Conservation (phyloP, 805 yeast species). For the Saccharomyces mikatae region DNA sequence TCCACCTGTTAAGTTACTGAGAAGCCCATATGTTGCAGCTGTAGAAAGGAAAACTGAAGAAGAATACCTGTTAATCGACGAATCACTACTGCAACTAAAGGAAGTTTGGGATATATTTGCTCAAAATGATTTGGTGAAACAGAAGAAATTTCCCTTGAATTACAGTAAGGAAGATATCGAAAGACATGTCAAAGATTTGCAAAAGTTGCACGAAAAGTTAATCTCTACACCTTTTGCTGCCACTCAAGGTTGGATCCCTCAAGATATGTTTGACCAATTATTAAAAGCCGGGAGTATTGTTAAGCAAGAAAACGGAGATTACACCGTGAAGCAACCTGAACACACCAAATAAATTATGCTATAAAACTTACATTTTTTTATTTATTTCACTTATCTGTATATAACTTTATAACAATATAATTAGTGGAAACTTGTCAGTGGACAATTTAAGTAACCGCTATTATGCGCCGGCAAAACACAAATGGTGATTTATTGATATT, state of each 20-base stretch:
- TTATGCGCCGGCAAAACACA: neutral
- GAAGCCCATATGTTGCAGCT: slow-evolving; percentile 54
- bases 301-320: slow-evolving; percentile 52
- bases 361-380: neutral
- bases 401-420: neutral
- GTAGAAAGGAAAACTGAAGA: slow-evolving; percentile 48
- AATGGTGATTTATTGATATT: neutral
- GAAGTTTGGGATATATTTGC: slow-evolving; percentile 63
- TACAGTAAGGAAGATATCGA: slow-evolving; percentile 53
- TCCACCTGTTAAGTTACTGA: slow-evolving; percentile 71
- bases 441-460: too few relatives aligned
- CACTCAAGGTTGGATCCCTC: slow-evolving; percentile 94
- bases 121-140: slow-evolving; percentile 47
- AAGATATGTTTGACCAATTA: slow-evolving; percentile 74
- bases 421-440: neutral
- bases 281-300: slow-evolving; percentile 61
- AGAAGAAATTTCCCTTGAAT: slow-evolving; percentile 49
- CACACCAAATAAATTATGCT: neutral
- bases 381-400: neutral
- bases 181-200: slow-evolving; percentile 48
- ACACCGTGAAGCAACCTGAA: slow-evolving; percentile 18
- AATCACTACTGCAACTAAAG: slow-evolving; percentile 54
- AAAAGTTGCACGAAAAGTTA: slow-evolving; percentile 58
- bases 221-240: slow-evolving; percentile 76
- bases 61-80: slow-evolving; percentile 58